Percentiles rank a stretch among this genome's conserved stretches.
Conservation (phyloP, 768 basidiomycete species). For the Phaeotremella skinneri region DNA sequence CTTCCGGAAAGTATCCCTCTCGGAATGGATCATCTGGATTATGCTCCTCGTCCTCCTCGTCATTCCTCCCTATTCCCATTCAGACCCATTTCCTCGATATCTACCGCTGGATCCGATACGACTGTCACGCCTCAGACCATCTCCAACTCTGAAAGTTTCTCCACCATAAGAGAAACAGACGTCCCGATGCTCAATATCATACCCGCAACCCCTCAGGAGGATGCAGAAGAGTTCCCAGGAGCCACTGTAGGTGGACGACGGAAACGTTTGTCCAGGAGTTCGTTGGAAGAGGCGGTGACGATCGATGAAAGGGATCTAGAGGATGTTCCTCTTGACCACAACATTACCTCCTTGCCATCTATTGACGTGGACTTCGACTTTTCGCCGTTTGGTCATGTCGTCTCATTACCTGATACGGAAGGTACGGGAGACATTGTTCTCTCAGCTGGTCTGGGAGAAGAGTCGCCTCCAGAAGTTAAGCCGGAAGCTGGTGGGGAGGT, state of each 20-base stretch:
- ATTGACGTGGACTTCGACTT: conserved; percentile 43
- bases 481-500: background rate
- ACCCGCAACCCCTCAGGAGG: conserved; percentile 43
- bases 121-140: background rate
- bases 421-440: conserved; percentile 9
- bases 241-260: background rate
- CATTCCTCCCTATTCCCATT: conserved; percentile 21
- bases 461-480: background rate
- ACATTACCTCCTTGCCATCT: conserved; percentile 14
- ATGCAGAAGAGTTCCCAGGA: conserved; percentile 27
- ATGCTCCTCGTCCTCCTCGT: conserved; percentile 21
- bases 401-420: conserved; percentile 14
- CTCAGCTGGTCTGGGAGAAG: background rate
- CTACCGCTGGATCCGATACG: background rate
- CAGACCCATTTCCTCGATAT: conserved; percentile 7
- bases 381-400: conserved; percentile 37
- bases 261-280: background rate
- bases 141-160: background rate
- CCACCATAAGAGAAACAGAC: conserved; percentile 10
- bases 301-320: conserved; percentile 19
- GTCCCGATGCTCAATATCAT: conserved; percentile 47
- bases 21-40: conserved; percentile 1
- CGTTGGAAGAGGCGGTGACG: conserved; percentile 25
- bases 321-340: conserved; percentile 23
- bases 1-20: conserved; percentile 23